Evolutionary conservation across 495 filamentous ascomycete species (phyloP).

Genomic region (Aspergillus incahuasiensis): DNA sequence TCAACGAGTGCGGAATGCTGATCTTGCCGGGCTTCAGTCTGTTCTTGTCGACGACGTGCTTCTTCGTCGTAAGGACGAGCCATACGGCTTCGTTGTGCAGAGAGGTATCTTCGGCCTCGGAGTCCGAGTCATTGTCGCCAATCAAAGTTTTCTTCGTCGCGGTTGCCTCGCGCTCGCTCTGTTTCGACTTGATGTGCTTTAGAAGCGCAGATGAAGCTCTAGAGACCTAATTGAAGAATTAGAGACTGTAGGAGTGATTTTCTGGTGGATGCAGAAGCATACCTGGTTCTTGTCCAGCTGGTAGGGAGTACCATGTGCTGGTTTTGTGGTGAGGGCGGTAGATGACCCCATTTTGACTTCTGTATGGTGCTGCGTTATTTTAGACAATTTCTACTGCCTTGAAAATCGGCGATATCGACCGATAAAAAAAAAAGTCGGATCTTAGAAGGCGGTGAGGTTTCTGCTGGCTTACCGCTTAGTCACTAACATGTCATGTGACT

Average conservation of each 20-base stretch:
- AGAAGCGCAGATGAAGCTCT: constrained; percentile 80
- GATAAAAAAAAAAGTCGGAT: constrained; percentile 32
- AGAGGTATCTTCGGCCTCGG: constrained; percentile 36
- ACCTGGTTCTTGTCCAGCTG: constrained; percentile 64
- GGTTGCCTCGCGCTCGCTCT: constrained; percentile 50
- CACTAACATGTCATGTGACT: constrained; percentile 7
- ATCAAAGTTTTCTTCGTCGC: constrained; percentile 71
- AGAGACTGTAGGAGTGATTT: constrained; percentile 1
- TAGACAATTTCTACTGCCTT: constrained; percentile 26
- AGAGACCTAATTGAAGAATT: constrained; percentile 49
- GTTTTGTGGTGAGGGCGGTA: constrained; percentile 48
- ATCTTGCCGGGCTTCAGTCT: constrained; percentile 75
- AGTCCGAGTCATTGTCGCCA: constrained; percentile 51
- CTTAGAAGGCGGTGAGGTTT: constrained; percentile 38
- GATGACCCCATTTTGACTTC: constrained; percentile 41
- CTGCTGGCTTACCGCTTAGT: constrained; percentile 22
- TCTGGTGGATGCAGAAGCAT: constrained; percentile 6
- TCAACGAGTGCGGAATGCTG: constrained; percentile 62
- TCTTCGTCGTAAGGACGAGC: constrained; percentile 86
- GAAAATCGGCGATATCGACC: constrained; percentile 28
- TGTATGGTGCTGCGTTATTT: constrained; percentile 6
- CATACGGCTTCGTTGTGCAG: constrained; percentile 65
- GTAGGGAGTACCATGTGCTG: constrained; percentile 53
- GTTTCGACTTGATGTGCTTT: constrained; percentile 67
- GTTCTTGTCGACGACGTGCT: constrained; percentile 70